Evolutionary conservation across 345 rosid genomes (phyloP).

Genomic region (Clausena lansium): DNA sequence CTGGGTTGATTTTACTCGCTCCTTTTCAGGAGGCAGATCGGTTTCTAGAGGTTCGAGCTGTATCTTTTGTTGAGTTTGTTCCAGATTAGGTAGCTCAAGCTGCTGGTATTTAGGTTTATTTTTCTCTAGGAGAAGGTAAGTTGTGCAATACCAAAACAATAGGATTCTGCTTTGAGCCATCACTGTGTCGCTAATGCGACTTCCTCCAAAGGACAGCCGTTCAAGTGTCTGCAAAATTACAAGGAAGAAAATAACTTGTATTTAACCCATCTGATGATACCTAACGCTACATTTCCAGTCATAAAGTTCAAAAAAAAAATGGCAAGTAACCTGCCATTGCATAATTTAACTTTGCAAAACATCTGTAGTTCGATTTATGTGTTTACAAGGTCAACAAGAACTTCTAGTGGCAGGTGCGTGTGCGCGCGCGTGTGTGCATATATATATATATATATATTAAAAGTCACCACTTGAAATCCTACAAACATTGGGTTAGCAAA

Average conservation of each 20-base stretch:
- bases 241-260: neutral
- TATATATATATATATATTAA: neutral
- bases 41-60: slow-evolving; percentile 46
- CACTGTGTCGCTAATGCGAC: slow-evolving; percentile 61
- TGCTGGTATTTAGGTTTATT: slow-evolving; percentile 83
- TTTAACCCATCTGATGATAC: neutral
- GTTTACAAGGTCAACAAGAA: neutral
- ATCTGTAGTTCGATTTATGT: neutral
- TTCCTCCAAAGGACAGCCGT: slow-evolving; percentile 73
- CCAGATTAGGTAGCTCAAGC: slow-evolving; percentile 51
- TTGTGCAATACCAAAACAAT: slow-evolving; percentile 81
- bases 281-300: neutral
- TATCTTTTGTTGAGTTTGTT: slow-evolving; percentile 31
- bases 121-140: slow-evolving; percentile 77
- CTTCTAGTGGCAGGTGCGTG: neutral
- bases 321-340: neutral
- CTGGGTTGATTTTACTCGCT: slow-evolving; percentile 38
- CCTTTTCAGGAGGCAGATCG: slow-evolving; percentile 21
- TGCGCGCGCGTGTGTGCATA: too few relatives aligned
- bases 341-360: neutral
- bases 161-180: slow-evolving; percentile 77
- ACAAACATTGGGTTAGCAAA: neutral
- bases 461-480: neutral
- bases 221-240: slow-evolving; percentile 66
- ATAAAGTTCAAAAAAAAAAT: neutral